Evolutionary conservation across 164 flowering plant species (phyloP).

Genomic region (Houttuynia cordata): DNA sequence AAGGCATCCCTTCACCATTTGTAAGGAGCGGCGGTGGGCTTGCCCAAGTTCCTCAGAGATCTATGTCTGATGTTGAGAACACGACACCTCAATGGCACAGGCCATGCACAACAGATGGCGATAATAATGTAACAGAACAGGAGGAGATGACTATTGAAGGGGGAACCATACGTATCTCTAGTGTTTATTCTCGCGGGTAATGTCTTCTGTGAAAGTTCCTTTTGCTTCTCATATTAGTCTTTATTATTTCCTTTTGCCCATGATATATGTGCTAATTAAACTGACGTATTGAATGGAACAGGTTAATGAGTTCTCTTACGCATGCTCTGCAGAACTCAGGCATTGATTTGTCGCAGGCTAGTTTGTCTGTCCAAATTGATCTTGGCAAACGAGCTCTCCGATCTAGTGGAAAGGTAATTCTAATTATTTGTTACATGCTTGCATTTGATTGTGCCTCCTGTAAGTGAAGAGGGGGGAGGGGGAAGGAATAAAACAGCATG

Average conservation of each 20-base stretch:
- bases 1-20: slow-evolving; percentile 12
- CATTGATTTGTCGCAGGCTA: slow-evolving; percentile 78
- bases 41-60: slow-evolving; percentile 33
- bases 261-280: no score
- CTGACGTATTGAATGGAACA: slow-evolving; percentile 14
- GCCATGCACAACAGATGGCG: slow-evolving; percentile 22
- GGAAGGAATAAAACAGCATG: no score
- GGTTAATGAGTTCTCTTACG: slow-evolving; percentile 69
- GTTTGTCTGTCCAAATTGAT: slow-evolving; percentile 84
- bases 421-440: neutral
- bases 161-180: slow-evolving; percentile 78
- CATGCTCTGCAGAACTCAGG: slow-evolving; percentile 81
- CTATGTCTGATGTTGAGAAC: slow-evolving; percentile 19
- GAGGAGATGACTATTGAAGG: slow-evolving; percentile 71
- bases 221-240: neutral
- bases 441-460: neutral
- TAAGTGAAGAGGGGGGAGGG: neutral
- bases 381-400: slow-evolving; percentile 55
- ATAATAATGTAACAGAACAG: slow-evolving; percentile 24
- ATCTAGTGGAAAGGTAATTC: slow-evolving; percentile 36
- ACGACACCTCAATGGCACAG: slow-evolving; percentile 15
- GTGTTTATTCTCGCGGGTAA: slow-evolving; percentile 76
- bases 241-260: neutral
- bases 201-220: neutral
- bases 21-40: slow-evolving; percentile 21